Conservation (phyloP, 345 rosid species). For the Eucalyptus cloeziana region DNA sequence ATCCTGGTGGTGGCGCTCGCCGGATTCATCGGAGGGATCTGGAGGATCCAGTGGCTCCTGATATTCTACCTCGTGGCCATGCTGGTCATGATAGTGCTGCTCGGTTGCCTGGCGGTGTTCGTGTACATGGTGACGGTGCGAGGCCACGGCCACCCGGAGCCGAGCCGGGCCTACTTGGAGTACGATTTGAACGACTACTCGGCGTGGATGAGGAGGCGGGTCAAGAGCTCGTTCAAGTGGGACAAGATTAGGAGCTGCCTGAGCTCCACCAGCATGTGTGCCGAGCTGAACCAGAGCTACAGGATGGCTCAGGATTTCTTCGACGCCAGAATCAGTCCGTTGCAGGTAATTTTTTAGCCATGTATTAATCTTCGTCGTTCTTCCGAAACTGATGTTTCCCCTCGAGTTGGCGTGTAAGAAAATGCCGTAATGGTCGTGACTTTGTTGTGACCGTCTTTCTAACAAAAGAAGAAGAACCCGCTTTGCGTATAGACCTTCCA, state of each 20-base stretch:
- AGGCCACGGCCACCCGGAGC: constrained; percentile 74
- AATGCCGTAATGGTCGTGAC: background rate
- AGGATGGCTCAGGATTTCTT: constrained; percentile 87
- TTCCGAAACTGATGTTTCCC: background rate
- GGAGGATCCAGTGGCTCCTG: constrained; percentile 81
- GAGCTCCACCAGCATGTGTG: constrained; percentile 46
- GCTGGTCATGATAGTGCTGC: constrained; percentile 60
- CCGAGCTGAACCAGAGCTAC: constrained; percentile 68
- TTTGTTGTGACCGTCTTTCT: background rate
- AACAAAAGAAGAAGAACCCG: background rate
- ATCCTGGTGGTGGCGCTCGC: constrained; percentile 56
- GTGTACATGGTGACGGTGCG: constrained; percentile 62
- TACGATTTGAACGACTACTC: constrained; percentile 68
- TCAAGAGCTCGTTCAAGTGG: constrained; percentile 71
- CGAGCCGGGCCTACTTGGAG: constrained; percentile 72
- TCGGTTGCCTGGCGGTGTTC: constrained; percentile 54
- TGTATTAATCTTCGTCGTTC: background rate
- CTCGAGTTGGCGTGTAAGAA: background rate
- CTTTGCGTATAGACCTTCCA: background rate
- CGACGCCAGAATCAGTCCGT: constrained; percentile 57
- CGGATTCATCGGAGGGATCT: constrained; percentile 81
- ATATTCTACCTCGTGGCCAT: constrained; percentile 58
- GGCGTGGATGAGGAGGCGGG: constrained; percentile 66
- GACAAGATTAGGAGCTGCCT: constrained; percentile 63
- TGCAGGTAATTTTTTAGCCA: constrained; percentile 37